Evolutionary conservation across 2,329 filamentous ascomycete species (phyloP).

Genomic region (Fusarium coffeatum): DNA sequence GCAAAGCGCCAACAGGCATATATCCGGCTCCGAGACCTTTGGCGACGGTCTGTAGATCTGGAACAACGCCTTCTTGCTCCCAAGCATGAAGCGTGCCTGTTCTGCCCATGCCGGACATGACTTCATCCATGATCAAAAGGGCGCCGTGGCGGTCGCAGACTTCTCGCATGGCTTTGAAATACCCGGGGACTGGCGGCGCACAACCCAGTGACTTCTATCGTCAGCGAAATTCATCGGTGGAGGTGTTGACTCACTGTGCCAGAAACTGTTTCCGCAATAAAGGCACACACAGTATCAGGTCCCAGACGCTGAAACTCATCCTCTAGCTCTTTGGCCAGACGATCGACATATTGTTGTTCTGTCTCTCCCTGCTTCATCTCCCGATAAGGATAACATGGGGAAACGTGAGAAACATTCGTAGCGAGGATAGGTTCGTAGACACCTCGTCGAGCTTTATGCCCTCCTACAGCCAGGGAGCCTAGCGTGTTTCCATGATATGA

Average conservation of each 20-base stretch:
- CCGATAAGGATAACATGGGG: conserved; percentile 44
- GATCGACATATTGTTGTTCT: conserved; percentile 19
- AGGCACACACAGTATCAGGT: conserved; percentile 33
- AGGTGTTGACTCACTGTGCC: conserved; percentile 22
- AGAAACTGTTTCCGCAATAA: conserved; percentile 38
- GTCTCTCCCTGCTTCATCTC: conserved; percentile 47
- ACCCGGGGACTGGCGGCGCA: conserved; percentile 53
- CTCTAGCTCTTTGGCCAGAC: conserved; percentile 31
- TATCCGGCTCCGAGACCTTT: conserved; percentile 67
- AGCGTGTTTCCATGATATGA: conserved; percentile 40
- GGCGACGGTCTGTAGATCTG: conserved; percentile 74
- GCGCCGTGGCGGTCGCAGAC: conserved; percentile 68
- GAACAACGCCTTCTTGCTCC: conserved; percentile 66
- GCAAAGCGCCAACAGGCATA: conserved; percentile 27
- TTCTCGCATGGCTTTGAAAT: conserved; percentile 62
- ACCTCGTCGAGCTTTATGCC: conserved; percentile 38
- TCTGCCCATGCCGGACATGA: conserved; percentile 77
- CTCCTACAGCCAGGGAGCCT: conserved; percentile 15
- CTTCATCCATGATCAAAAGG: conserved; percentile 67
- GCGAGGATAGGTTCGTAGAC: conserved; percentile 45
- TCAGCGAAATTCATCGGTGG: accelerated
- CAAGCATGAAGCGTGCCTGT: conserved; percentile 72
- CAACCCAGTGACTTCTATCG: conserved; percentile 30
- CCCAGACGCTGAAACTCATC: conserved; percentile 33
- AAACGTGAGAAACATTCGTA: conserved; percentile 45